A percentile compares a stretch with the other conserved stretches of the same genome.
phyloP scores from a whole-genome alignment of 495 filamentous ascomycete genomes.

The Penicillium alfredii region DNA sequence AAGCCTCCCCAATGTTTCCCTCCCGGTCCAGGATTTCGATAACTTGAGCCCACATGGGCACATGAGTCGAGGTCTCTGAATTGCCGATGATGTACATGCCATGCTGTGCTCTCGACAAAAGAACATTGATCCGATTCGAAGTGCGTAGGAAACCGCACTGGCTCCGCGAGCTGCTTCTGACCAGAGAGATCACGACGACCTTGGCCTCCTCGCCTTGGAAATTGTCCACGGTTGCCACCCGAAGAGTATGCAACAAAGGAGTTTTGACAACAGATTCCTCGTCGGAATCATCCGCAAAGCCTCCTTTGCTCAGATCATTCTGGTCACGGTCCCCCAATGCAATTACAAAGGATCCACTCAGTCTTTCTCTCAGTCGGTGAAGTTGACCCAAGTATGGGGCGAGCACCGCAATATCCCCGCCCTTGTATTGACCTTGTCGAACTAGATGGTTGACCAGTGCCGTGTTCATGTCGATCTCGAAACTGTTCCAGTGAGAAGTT shows the following conservation, averaged over 20 bases:
- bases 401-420: slow-evolving; percentile 68
- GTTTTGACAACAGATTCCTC: slow-evolving; percentile 30
- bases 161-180: slow-evolving; percentile 60
- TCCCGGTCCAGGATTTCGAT: slow-evolving; percentile 45
- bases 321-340: slow-evolving; percentile 62
- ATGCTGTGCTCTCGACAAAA: slow-evolving; percentile 65
- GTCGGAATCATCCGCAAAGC: slow-evolving; percentile 27
- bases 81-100: slow-evolving; percentile 87
- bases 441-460: slow-evolving; percentile 66
- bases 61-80: slow-evolving; percentile 44
- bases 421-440: slow-evolving; percentile 59
- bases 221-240: slow-evolving; percentile 80
- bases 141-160: slow-evolving; percentile 70
- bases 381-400: slow-evolving; percentile 76
- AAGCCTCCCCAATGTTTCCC: slow-evolving; percentile 45
- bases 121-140: slow-evolving; percentile 74
- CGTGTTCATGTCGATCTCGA: slow-evolving; percentile 60
- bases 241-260: slow-evolving; percentile 53
- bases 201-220: slow-evolving; percentile 83
- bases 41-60: slow-evolving; percentile 68
- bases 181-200: slow-evolving; percentile 74
- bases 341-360: slow-evolving; percentile 53
- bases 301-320: slow-evolving; percentile 51
- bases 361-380: slow-evolving; percentile 47
- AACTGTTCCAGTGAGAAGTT: slow-evolving; percentile 61